A percentile compares a stretch with the other conserved stretches of the same genome.
Evolutionary conservation across 306 rosid genomes (phyloP).

Genomic region (Mimosa pudica): DNA sequence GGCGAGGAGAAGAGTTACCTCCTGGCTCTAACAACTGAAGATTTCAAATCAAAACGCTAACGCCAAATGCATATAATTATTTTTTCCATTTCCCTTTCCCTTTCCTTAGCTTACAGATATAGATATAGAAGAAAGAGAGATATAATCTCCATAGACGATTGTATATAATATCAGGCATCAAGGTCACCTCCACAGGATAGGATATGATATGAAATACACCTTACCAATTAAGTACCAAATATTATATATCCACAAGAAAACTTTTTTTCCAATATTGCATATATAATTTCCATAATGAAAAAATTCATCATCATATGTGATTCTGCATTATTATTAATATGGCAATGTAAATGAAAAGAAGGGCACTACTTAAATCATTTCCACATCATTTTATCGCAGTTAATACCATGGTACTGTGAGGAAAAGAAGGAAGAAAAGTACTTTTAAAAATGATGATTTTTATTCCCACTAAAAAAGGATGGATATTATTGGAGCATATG

Average conservation of each 20-base stretch:
- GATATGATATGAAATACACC: background rate
- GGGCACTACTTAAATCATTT: background rate
- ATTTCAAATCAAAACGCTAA: slow-evolving; percentile 5
- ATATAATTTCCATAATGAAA: background rate
- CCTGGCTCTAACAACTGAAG: background rate
- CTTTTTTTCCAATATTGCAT: background rate
- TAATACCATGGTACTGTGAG: background rate
- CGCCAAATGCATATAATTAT: background rate
- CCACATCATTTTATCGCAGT: background rate
- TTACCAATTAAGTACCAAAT: too few species aligned
- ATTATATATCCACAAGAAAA: background rate
- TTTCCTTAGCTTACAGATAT: too few species aligned
- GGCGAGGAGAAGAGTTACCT: background rate
- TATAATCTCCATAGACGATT: background rate
- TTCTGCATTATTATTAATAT: background rate
- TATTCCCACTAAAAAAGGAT: too few species aligned
- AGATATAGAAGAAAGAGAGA: background rate
- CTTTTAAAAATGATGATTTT: too few species aligned
- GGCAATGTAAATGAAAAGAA: background rate
- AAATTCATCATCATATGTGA: background rate
- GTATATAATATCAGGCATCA: background rate
- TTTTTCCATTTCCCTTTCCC: too few species aligned
- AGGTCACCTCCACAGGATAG: slow-evolving; percentile 18
- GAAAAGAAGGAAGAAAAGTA: background rate
- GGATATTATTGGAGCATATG: background rate